These are phyloP conservation scores for Acacia pycnantha DNA, from an alignment of 331 rosid species.

Conservation along the genomic window DNA sequence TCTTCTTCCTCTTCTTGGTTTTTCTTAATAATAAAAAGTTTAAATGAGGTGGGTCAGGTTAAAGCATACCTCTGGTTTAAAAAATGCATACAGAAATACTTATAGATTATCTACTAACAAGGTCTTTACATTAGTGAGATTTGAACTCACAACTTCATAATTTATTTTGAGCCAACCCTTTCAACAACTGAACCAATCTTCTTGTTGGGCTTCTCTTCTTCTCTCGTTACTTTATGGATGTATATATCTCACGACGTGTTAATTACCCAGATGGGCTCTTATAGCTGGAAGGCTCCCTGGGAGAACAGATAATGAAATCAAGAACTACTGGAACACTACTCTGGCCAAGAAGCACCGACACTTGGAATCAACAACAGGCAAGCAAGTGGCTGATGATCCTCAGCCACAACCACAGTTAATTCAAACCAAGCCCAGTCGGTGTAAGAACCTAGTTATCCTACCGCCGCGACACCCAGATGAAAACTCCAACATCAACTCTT, in stretches of 20 bases:
- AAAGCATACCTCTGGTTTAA: too few relatives aligned
- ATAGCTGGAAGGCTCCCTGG: constrained; percentile 56
- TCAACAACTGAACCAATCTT: too few relatives aligned
- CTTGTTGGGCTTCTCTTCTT: too few relatives aligned
- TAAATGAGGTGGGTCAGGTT: too few relatives aligned
- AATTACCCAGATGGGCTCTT: constrained; percentile 43
- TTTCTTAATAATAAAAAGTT: too few relatives aligned
- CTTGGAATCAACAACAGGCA: not conserved
- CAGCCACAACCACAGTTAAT: constrained; percentile 4
- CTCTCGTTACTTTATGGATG: not conserved
- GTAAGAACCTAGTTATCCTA: constrained; percentile 18
- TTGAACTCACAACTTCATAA: too few relatives aligned
- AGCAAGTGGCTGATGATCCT: not conserved
- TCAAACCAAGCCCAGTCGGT: constrained; percentile 36
- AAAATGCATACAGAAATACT: too few relatives aligned
- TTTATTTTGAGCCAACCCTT: too few relatives aligned
- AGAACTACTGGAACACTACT: constrained; percentile 53
- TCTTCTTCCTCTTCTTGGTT: not conserved
- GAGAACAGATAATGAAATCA: constrained; percentile 60
- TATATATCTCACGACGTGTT: too few relatives aligned
- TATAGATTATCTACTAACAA: too few relatives aligned
- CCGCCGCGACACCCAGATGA: not conserved
- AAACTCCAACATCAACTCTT: not conserved
- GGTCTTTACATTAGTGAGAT: too few relatives aligned
- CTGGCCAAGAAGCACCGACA: constrained; percentile 29